Conservation (phyloP, 345 rosid genomes). For the Citrus hindsii region DNA sequence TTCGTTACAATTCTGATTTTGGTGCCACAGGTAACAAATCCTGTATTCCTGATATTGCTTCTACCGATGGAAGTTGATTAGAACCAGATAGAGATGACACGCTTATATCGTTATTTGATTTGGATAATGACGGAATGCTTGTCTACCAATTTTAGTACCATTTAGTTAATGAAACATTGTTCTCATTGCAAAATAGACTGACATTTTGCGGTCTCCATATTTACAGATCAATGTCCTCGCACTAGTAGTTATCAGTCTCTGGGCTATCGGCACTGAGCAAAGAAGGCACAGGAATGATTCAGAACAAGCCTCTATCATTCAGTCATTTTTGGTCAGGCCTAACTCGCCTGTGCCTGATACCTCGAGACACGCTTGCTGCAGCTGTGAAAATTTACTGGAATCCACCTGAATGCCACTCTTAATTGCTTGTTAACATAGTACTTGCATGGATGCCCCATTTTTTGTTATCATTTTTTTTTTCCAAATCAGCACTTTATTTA, state of each 20-base stretch:
- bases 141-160: no score
- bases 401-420: neutral
- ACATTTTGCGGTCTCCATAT: neutral
- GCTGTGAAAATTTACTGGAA: constrained; percentile 18
- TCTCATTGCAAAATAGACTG: neutral
- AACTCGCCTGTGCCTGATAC: constrained; percentile 8
- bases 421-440: neutral
- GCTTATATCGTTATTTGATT: no score
- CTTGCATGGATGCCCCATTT: neutral
- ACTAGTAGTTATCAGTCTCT: constrained; percentile 32
- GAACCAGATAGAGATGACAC: neutral
- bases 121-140: no score
- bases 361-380: constrained; percentile 19
- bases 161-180: no score
- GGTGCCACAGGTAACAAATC: constrained; percentile 40
- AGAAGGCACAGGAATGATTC: neutral
- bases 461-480: no score
- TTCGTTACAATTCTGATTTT: constrained; percentile 22
- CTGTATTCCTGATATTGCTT: neutral
- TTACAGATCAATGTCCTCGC: constrained; percentile 32
- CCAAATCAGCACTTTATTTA: no score
- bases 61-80: neutral
- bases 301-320: constrained; percentile 17
- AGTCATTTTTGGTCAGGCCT: constrained; percentile 47
- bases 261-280: constrained; percentile 29